Conservation (phyloP, 805 yeast genomes). For the Groenewaldozyma salmanticensis region DNA sequence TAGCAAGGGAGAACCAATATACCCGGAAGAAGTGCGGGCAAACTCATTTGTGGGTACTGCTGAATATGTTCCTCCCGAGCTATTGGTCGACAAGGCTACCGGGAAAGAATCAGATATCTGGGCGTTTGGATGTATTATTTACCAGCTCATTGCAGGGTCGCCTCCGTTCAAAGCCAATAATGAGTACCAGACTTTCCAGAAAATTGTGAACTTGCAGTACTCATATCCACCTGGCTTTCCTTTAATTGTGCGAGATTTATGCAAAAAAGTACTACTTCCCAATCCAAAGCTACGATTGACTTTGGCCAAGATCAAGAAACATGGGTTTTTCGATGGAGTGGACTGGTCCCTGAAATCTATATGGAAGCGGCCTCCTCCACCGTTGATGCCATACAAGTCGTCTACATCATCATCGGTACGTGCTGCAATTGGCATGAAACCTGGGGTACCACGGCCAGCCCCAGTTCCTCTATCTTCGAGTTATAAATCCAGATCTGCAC, state of each 20-base stretch:
- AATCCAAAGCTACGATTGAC: conserved; percentile 60
- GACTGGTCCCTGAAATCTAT: conserved; percentile 63
- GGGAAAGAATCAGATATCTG: conserved; percentile 83
- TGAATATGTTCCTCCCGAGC: conserved; percentile 90
- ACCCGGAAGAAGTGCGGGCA: conserved; percentile 32
- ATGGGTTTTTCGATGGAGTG: conserved; percentile 59
- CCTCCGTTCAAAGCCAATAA: conserved; percentile 88
- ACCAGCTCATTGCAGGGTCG: conserved; percentile 68
- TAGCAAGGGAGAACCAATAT: conserved; percentile 19
- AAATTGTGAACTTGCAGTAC: conserved; percentile 70
- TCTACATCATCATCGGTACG: neutral
- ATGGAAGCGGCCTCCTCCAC: conserved; percentile 65
- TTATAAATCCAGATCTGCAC: neutral
- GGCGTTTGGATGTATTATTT: conserved; percentile 88
- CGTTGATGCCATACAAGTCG: conserved; percentile 52
- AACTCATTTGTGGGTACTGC: conserved; percentile 94
- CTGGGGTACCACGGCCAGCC: conserved; percentile 1
- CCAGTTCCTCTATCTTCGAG: neutral
- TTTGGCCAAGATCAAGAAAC: conserved; percentile 48
- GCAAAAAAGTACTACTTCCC: conserved; percentile 54
- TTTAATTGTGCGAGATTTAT: conserved; percentile 51
- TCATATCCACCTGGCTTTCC: conserved; percentile 63
- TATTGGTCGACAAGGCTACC: conserved; percentile 65
- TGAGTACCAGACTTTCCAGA: conserved; percentile 80
- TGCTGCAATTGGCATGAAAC: neutral